Evolutionary conservation across 345 rosid genomes (phyloP), one percentile per base, ranked within the genome.

Genomic region (Eucalyptus paniculata): DNA sequence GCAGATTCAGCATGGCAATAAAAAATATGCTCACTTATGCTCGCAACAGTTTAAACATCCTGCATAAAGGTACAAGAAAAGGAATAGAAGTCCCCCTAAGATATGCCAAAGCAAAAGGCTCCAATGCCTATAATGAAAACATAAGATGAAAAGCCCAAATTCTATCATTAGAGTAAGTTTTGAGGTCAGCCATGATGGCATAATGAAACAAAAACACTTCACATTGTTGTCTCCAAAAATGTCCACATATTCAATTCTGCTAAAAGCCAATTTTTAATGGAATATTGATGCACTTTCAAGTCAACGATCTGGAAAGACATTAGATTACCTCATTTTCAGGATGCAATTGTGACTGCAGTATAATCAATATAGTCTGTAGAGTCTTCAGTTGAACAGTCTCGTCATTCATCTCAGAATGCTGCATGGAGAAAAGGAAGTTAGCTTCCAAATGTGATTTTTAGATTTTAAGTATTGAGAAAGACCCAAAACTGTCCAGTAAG

Each of bases 361-460:
- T 95, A 83, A 96, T 98, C 87, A 98, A 92, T 92, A 98, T 95
- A 82, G 99, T 97, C 92, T 98, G 99, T 87, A 98, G 92, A 47
- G 99, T 97, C 95, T 97, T 98, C 62, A 98, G 93, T 89, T 98
- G 99, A 88, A 98, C 95, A 91, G 88, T 98, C 93, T 98, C 99
- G 51, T 98, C 99, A 56, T 95, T 88, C 96, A 98, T 98, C 92
- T 97, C 99, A 69, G 98, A 95, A 94, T 98, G 99, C 99, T 97
- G 97, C 94, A 91, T 58, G 81, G 90, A 88, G 69, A 80, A 83
- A 91, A 90, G 89, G 67, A 89, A 17, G 58, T 87, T 87, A 94
- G 90, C 30, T 51, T 34, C 65, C 34, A 49, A n/a, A 86, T 53
- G 54, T 23, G 24, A 86, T 50, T 50, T 16, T 19, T 32, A 86